Conservation (phyloP, 2,329 filamentous ascomycete genomes). For the Diaporthe velutina region DNA sequence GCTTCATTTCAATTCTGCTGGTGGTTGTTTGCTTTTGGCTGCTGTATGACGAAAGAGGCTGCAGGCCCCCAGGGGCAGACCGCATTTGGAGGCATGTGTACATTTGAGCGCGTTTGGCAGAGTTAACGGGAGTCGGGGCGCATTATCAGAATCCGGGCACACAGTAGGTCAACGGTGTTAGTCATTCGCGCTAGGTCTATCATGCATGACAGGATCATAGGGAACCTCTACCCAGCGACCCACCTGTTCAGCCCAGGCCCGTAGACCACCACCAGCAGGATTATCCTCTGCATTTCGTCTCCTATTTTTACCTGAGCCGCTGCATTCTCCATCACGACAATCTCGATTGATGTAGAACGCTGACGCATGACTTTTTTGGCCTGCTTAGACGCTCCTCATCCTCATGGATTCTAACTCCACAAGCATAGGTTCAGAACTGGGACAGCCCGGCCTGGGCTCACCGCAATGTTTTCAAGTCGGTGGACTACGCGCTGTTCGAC, state of each 20-base stretch:
- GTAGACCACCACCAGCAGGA: not conserved
- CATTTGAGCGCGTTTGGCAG: not conserved
- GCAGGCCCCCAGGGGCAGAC: not conserved
- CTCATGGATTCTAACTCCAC: not conserved
- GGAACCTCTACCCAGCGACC: not conserved
- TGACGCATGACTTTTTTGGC: not conserved
- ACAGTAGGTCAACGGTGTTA: not conserved
- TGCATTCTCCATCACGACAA: not conserved
- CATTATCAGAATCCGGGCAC: not conserved
- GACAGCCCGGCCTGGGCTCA: constrained; percentile 1
- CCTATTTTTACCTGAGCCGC: constrained; percentile 25
- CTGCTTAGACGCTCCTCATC: not conserved
- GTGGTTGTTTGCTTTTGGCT: constrained; percentile 16
- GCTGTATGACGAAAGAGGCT: constrained; percentile 32
- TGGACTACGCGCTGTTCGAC: not conserved
- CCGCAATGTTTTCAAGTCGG: not conserved
- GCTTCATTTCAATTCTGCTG: constrained; percentile 7
- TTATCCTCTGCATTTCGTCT: not conserved
- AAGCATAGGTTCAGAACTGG: not conserved
- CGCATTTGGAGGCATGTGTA: not conserved
- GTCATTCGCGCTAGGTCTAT: not conserved
- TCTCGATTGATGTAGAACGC: not conserved
- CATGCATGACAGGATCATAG: not conserved
- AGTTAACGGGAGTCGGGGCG: not conserved
- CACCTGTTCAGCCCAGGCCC: not conserved